These are phyloP conservation scores for Wickerhamomyces canadensis DNA, from an alignment of 805 yeast species.

Conservation along the genomic window DNA sequence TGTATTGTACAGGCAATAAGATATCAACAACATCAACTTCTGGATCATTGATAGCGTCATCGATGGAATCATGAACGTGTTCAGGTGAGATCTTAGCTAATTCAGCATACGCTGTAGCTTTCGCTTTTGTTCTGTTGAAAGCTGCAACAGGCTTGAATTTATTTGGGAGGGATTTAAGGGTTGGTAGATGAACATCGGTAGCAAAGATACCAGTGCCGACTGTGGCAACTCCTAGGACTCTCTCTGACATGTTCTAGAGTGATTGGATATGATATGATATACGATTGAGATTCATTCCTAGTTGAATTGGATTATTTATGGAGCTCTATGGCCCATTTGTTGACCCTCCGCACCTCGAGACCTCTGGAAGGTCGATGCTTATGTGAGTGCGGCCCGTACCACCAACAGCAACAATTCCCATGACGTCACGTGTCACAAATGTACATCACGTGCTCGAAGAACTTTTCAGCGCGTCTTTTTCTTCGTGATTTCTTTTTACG, in stretches of 20 bases:
- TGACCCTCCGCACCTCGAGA: too few relatives aligned
- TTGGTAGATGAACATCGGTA: slow-evolving; percentile 75
- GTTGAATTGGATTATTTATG: too few relatives aligned
- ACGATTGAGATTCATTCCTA: too few relatives aligned
- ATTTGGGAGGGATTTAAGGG: slow-evolving; percentile 44
- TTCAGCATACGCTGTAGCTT: slow-evolving; percentile 76
- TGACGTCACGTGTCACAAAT: too few relatives aligned
- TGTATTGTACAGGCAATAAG: slow-evolving; percentile 82
- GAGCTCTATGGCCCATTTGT: too few relatives aligned
- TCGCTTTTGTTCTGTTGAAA: slow-evolving; percentile 75
- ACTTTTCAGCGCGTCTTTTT: too few relatives aligned
- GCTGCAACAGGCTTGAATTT: slow-evolving; percentile 60
- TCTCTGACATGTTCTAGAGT: neutral
- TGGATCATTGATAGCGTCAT: slow-evolving; percentile 52
- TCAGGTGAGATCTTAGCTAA: slow-evolving; percentile 45
- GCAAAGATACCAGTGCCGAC: slow-evolving; percentile 91
- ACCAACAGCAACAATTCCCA: too few relatives aligned
- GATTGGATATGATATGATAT: too few relatives aligned
- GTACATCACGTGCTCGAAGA: too few relatives aligned
- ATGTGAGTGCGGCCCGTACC: too few relatives aligned
- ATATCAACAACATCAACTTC: slow-evolving; percentile 76
- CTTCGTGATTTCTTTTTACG: too few relatives aligned
- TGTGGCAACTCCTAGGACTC: slow-evolving; percentile 24
- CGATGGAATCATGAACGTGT: slow-evolving; percentile 28
- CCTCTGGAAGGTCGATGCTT: too few relatives aligned